A percentile compares a stretch with the other conserved stretches of the same genome.
These are phyloP conservation scores for Uronychia setigera DNA, from an alignment of 73 alveolate genomes.

Conservation along the genomic window DNA sequence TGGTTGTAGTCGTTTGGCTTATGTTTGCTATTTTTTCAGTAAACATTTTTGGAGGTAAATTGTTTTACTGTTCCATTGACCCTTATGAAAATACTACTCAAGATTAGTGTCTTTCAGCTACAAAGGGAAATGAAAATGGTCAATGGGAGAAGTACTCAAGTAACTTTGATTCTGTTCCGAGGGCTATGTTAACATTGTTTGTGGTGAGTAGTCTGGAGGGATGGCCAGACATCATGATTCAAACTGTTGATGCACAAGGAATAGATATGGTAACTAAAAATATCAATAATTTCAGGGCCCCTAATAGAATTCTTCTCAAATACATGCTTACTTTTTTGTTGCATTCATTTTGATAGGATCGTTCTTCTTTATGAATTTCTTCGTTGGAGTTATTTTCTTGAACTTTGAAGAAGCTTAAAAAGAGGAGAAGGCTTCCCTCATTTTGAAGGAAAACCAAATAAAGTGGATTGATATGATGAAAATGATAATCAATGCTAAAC, in stretches of 20 bases:
- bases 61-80: constrained; percentile 59
- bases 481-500: constrained; percentile 44
- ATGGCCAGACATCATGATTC: constrained; percentile 93
- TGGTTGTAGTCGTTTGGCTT: constrained; percentile 53
- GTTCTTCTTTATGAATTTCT: constrained; percentile 84
- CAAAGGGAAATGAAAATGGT: neutral
- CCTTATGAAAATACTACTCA: constrained; percentile 7
- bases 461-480: neutral
- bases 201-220: constrained; percentile 89
- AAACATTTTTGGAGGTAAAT: constrained; percentile 68
- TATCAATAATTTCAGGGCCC: constrained; percentile 23
- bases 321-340: constrained; percentile 67
- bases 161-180: constrained; percentile 88
- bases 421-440: neutral
- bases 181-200: constrained; percentile 83
- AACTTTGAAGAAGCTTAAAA: constrained; percentile 88
- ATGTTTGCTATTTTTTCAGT: constrained; percentile 76
- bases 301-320: constrained; percentile 6
- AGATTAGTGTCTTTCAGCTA: neutral
- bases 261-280: neutral
- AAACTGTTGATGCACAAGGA: constrained; percentile 33
- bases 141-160: constrained; percentile 59
- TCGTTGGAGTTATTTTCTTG: constrained; percentile 94
- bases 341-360: constrained; percentile 87
- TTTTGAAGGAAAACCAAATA: neutral